These are phyloP conservation scores for Lagenaria siceraria DNA, from an alignment of 306 rosid genomes.

Conservation along the genomic window DNA sequence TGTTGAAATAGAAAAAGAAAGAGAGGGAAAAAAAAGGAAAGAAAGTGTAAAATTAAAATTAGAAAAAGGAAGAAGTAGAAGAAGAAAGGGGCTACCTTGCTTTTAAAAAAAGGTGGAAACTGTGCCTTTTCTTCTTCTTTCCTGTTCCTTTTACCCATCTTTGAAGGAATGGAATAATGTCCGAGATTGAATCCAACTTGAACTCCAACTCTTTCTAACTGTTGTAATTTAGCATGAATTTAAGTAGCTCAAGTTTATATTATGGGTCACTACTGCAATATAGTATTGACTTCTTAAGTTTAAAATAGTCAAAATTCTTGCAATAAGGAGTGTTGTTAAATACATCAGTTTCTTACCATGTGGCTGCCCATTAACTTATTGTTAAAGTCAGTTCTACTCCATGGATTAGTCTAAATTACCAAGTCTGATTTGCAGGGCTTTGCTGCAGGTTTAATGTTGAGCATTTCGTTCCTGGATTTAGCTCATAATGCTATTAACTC, in stretches of 20 bases:
- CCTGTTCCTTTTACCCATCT: background rate
- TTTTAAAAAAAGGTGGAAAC: background rate
- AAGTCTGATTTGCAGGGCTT: slow-evolving; percentile 49
- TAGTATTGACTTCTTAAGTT: background rate
- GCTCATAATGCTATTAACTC: slow-evolving; percentile 97
- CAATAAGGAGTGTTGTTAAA: background rate
- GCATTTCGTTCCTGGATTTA: slow-evolving; percentile 92
- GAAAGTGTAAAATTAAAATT: background rate
- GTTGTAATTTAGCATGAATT: background rate
- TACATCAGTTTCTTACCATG: background rate
- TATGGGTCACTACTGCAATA: background rate
- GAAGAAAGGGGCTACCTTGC: background rate
- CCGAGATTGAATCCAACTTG: background rate
- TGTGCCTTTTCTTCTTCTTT: background rate
- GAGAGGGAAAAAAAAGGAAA: background rate
- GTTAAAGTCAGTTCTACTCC: background rate
- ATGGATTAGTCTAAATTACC: background rate
- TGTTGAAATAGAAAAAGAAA: background rate
- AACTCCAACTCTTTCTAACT: background rate
- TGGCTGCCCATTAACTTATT: background rate
- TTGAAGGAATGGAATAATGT: background rate
- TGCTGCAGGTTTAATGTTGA: slow-evolving; percentile 95
- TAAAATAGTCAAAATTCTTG: background rate
- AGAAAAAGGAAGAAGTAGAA: background rate
- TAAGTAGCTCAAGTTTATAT: background rate